phyloP scores from a whole-genome alignment of 2,329 filamentous ascomycete genomes.

The Colletotrichum musicola region DNA sequence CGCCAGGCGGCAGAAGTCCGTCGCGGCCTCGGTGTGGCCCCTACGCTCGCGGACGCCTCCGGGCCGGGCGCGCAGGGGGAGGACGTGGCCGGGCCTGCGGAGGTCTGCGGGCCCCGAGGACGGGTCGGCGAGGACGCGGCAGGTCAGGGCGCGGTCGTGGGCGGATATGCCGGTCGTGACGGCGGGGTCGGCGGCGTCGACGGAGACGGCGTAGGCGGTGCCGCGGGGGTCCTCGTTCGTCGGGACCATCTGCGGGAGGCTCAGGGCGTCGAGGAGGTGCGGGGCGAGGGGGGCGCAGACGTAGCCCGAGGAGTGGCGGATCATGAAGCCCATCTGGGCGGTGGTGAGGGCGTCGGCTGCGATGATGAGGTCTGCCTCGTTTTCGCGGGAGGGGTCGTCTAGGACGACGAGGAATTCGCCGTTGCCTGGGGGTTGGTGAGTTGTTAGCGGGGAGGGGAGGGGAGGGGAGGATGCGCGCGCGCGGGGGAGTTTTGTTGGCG shows the following conservation, averaged over 20 bases:
- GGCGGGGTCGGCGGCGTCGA: slow-evolving; percentile 80
- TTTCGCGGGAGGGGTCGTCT: slow-evolving; percentile 92
- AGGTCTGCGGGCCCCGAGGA: slow-evolving; percentile 70
- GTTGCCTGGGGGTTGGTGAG: slow-evolving; percentile 62
- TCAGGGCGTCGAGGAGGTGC: slow-evolving; percentile 75
- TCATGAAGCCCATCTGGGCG: slow-evolving; percentile 94
- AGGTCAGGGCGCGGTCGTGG: slow-evolving; percentile 86
- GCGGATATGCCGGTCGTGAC: slow-evolving; percentile 93
- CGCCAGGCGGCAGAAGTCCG: slow-evolving; percentile 89
- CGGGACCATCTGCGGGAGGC: slow-evolving; percentile 90
- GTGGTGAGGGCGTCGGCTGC: slow-evolving; percentile 87
- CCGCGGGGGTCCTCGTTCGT: slow-evolving; percentile 82
- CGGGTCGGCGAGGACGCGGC: slow-evolving; percentile 80
- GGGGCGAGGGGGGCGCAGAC: slow-evolving; percentile 89
- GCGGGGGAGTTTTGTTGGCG: slow-evolving; percentile 11
- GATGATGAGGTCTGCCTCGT: slow-evolving; percentile 98
- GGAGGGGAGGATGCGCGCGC: slow-evolving; percentile 16
- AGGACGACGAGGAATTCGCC: slow-evolving; percentile 97
- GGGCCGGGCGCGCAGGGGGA: slow-evolving; percentile 82
- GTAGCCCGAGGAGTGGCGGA: slow-evolving; percentile 90
- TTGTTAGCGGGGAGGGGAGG: background rate
- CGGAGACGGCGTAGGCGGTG: slow-evolving; percentile 92
- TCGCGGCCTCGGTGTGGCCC: slow-evolving; percentile 94
- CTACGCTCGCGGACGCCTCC: slow-evolving; percentile 84
- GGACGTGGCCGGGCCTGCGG: slow-evolving; percentile 87